phyloP scores from a whole-genome alignment of 495 filamentous ascomycete species.

The Hyaloscypha variabilis region DNA sequence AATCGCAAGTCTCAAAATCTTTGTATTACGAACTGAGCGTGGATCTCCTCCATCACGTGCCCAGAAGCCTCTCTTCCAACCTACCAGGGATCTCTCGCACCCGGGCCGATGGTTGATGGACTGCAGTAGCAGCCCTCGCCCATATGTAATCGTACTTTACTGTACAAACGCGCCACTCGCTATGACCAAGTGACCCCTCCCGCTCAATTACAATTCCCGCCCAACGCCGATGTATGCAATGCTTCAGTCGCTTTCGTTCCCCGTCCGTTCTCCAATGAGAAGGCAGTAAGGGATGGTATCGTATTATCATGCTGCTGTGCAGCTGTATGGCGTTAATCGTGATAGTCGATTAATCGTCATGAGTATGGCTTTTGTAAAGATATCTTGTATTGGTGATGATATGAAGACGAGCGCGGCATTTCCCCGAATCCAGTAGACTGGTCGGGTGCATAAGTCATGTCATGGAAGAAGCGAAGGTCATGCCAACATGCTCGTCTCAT shows the following conservation, averaged over 20 bases:
- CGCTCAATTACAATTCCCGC: background rate
- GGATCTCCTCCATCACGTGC: background rate
- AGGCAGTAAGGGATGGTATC: background rate
- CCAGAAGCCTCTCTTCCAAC: background rate
- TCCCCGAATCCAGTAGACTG: background rate
- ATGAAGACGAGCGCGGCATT: background rate
- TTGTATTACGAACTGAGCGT: background rate
- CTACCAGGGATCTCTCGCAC: background rate
- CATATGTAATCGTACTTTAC: too few relatives aligned
- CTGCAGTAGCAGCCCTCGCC: background rate
- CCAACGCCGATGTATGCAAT: constrained; percentile 17
- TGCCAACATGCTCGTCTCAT: constrained; percentile 2
- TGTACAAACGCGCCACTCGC: constrained; percentile 16
- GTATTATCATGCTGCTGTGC: background rate
- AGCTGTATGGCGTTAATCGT: background rate
- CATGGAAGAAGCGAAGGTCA: background rate
- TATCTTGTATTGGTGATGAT: background rate
- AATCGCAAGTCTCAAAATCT: background rate
- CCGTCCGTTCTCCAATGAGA: background rate
- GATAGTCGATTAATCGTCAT: background rate
- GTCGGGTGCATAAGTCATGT: background rate
- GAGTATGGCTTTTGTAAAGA: background rate
- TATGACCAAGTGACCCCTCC: constrained; percentile 12
- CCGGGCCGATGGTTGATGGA: background rate
- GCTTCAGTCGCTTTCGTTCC: constrained; percentile 7